Percentiles rank a stretch among this genome's conserved stretches.
Evolutionary conservation across 257 asterid species (phyloP).

Genomic region (Rehmannia glutinosa): DNA sequence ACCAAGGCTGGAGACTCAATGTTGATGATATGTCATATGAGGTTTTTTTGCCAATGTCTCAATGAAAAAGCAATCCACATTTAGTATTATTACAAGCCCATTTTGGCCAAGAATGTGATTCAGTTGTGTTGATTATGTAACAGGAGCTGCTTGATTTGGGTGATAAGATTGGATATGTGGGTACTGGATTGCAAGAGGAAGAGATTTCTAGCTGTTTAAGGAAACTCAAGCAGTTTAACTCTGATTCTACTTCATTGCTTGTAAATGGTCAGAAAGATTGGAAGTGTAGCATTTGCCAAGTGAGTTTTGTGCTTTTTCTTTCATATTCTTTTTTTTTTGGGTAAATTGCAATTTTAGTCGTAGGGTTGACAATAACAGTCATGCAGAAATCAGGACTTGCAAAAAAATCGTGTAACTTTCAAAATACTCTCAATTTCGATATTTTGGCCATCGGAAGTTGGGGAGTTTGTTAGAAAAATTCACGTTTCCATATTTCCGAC

Average conservation of each 20-base stretch:
- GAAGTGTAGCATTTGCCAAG: conserved; percentile 70
- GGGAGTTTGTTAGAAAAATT: too few relatives aligned
- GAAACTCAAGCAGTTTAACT: conserved; percentile 24
- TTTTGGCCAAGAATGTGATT: background rate
- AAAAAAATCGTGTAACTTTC: too few relatives aligned
- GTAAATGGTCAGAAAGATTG: conserved; percentile 22
- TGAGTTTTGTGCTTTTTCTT: conserved; percentile 14
- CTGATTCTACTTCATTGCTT: conserved; percentile 13
- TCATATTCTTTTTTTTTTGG: too few relatives aligned
- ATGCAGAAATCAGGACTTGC: too few relatives aligned
- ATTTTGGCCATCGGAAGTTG: too few relatives aligned
- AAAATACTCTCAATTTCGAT: too few relatives aligned
- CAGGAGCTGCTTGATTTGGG: conserved; percentile 63
- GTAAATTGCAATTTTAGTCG: too few relatives aligned
- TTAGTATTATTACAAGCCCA: background rate
- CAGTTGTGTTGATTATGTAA: background rate
- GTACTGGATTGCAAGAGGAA: conserved; percentile 50
- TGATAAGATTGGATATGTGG: conserved; percentile 52
- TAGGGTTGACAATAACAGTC: too few relatives aligned
- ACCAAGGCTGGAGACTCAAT: conserved; percentile 49
- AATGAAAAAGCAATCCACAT: background rate
- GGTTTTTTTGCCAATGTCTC: conserved; percentile 26
- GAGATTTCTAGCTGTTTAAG: conserved; percentile 36
- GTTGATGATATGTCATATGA: conserved; percentile 56
- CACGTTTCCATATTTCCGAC: too few relatives aligned